phyloP scores from a whole-genome alignment of 2,329 filamentous ascomycete genomes.

The Tolypocladium endophyticum region DNA sequence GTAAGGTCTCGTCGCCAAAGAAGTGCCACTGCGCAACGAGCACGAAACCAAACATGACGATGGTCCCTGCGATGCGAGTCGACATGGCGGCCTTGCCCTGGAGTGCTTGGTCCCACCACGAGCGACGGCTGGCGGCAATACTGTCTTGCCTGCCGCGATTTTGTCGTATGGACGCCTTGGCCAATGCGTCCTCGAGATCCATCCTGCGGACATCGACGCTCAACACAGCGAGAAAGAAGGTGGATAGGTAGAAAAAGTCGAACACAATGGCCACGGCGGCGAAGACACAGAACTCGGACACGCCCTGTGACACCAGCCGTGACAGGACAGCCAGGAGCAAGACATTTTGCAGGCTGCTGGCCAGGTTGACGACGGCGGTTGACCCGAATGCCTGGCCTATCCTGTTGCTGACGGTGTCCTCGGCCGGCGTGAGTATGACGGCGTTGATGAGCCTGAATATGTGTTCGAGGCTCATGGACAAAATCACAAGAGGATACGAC shows the following conservation, averaged over 20 bases:
- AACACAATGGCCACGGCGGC: constrained; percentile 64
- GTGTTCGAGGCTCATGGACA: constrained; percentile 69
- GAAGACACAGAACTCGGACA: constrained; percentile 67
- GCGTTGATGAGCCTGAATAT: constrained; percentile 70
- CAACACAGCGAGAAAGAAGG: constrained; percentile 69
- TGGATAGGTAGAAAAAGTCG: constrained; percentile 69
- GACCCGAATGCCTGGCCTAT: constrained; percentile 66
- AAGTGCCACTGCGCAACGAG: constrained; percentile 70
- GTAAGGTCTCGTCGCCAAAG: constrained; percentile 47
- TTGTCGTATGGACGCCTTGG: constrained; percentile 38
- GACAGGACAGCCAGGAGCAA: constrained; percentile 56
- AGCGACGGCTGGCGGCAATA: constrained; percentile 11
- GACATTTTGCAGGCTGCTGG: constrained; percentile 59
- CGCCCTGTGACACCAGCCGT: constrained; percentile 55
- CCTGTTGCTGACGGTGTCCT: constrained; percentile 56
- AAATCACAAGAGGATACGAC: constrained; percentile 66
- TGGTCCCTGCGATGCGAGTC: constrained; percentile 64
- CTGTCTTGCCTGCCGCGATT: constrained; percentile 15
- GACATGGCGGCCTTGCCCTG: constrained; percentile 57
- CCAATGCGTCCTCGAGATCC: constrained; percentile 64
- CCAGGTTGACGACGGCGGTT: constrained; percentile 59
- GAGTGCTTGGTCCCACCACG: constrained; percentile 51
- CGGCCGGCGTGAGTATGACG: constrained; percentile 59
- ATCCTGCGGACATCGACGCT: constrained; percentile 69
- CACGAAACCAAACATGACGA: constrained; percentile 63